Base-by-base conservation (phyloP, 441 rosid species). In the Euphorbia celastroides region DNA sequence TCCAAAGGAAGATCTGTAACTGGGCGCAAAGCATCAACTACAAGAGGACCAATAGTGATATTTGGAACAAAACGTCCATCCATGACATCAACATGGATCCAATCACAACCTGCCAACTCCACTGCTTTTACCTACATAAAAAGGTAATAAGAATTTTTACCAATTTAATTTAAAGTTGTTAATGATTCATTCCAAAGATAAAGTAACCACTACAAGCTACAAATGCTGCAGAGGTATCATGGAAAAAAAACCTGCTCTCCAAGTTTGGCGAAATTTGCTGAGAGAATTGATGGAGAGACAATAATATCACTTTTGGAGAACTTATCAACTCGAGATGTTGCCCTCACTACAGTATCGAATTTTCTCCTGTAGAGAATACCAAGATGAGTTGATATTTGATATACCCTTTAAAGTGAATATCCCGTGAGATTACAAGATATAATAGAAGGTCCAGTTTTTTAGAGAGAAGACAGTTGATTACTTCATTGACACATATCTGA, bases 61-160 rank as follows among this genome's bases (percentile, higher is more conserved):
- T 94, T 94, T 60, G 99, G 99, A 79, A 94, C 99, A 84, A 94
- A 94, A 64, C 88, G 93, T 31, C 97, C 99, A 64, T 93, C 97
- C 99, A 93, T 93, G 14, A 93, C 97, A 84, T 93, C 99, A 36
- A 93, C 92, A 75, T 93, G 97, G 71, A 93, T 89, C 99, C 97
- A 91, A 71, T 94, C 99, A 83, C 96, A 94, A 61, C 99, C 99
- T 62, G 96, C 99, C 71, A 84, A n/a, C 79, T 94, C 97, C 41
- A 91, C 96, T 31, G 97, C 96, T 85, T 94, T 94, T 5, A 94
- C 96, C 97, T 90, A 78, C 67, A 72, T 31, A 68, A 74, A 62
- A 57, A 34, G n/a, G n/a, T n/a, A n/a, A n/a, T n/a, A n/a, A n/a
- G n/a, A n/a, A n/a, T n/a, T n/a, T n/a, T n/a, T n/a, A 19, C 2